Evolutionary conservation across 169 alveolate genomes (phyloP).

Genomic region (Perkinsus marinus): DNA sequence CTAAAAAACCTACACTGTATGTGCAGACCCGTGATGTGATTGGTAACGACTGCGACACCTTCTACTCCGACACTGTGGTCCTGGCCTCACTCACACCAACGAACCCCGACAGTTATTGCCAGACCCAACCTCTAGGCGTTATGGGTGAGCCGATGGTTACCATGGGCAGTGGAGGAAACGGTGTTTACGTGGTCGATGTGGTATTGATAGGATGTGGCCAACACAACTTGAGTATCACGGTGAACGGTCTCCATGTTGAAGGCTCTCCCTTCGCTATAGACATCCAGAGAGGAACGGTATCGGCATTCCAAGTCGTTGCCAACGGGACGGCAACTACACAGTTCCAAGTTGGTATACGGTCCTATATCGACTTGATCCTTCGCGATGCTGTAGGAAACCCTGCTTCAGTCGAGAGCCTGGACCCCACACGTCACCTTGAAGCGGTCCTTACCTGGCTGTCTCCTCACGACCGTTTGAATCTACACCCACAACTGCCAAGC

Average conservation of each 20-base stretch:
- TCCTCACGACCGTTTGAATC: neutral
- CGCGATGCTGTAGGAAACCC: neutral
- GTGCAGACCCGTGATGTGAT: neutral
- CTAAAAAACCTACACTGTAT: neutral
- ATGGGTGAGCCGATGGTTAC: neutral
- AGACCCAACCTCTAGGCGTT: neutral
- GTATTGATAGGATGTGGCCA: neutral
- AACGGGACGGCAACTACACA: neutral
- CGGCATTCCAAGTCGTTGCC: neutral
- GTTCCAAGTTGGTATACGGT: neutral
- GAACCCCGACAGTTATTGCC: neutral
- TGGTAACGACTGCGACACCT: neutral
- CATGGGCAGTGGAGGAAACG: neutral
- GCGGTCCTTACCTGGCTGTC: neutral
- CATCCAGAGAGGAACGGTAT: neutral
- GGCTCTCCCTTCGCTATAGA: neutral
- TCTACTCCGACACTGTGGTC: neutral
- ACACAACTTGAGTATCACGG: neutral
- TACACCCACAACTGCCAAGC: neutral
- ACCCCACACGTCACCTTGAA: neutral
- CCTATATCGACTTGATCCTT: neutral
- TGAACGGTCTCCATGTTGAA: neutral
- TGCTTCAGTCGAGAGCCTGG: neutral
- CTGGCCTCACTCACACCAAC: neutral
- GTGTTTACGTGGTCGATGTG: neutral